Evolutionary conservation across 2,329 filamentous ascomycete genomes (phyloP), one percentile per base, ranked within the genome.

Genomic region (Colletotrichum salicis): DNA sequence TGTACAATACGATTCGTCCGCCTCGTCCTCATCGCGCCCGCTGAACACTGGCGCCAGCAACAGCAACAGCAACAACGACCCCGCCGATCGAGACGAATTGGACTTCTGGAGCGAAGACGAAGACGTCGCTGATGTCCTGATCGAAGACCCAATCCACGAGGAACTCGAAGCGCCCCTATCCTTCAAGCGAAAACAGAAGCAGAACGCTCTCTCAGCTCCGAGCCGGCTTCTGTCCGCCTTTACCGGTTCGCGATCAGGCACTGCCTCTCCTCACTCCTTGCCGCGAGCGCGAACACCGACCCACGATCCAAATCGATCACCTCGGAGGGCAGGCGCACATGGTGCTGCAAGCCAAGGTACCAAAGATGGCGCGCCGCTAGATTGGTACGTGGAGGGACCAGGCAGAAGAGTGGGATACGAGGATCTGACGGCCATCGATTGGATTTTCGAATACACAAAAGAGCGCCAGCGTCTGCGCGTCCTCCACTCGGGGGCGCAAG

Each of bases 381-480:
- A 98, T 81, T 98, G 96, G 96, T 93, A 97, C 79, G 88, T 92
- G 59, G 96, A 98, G 81, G 95, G 94, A 1, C 95, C 94, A 0
- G 95, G 95, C 1, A 90, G 94, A 64, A 90, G 96, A 78, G 95
- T 98, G 48, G 96, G 94, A 66, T 99, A 99, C 84, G 96, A 98
- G 79, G 93, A 99, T 83, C 86, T 98, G 80, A 98, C 96, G 19
- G 96, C 96, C 70, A 99, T 99, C 80, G 96, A 99, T 84, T 99
- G 96, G 96, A 98, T 98, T 79, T 98, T 97, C 77, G 96, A 99
- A 82, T 97, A 98, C 79, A 96, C 94, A 64, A 98, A 98, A 81
- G 96, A 99, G 84, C 90, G 96, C 24, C 94, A 97, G 81, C 90
- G 96, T 29, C 84, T 97, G 77, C 90, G 94, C n/a, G 89, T 93